Conservation (phyloP, 805 yeast species). For the Zygosaccharomyces bailii region DNA sequence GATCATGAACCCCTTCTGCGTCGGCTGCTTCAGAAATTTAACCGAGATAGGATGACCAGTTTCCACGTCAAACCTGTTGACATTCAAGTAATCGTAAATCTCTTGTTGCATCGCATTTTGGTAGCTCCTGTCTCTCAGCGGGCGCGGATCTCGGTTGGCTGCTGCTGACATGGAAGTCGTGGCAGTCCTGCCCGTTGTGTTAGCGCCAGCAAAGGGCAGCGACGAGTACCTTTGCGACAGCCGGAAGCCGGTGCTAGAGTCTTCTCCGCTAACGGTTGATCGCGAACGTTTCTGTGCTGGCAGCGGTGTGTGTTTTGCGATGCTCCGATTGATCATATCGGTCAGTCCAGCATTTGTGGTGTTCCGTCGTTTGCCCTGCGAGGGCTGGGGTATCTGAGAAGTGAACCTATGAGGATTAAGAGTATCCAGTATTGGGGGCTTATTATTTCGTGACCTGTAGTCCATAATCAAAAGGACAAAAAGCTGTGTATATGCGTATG, state of each 20-base stretch:
- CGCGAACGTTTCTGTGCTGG: constrained; percentile 19
- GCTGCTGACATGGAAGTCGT: constrained; percentile 5
- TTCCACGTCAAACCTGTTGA: constrained; percentile 68
- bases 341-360: constrained; percentile 25
- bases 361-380: constrained; percentile 23
- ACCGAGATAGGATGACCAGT: constrained; percentile 65
- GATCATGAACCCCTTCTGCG: constrained; percentile 78
- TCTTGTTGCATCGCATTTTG: constrained; percentile 65
- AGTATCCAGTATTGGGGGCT: constrained; percentile 19
- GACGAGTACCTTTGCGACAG: constrained; percentile 23
- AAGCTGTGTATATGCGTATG: too few relatives aligned
- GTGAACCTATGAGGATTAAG: constrained; percentile 26
- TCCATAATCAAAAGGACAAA: constrained; percentile 3
- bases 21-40: constrained; percentile 68
- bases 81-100: constrained; percentile 58
- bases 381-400: constrained; percentile 25
- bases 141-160: constrained; percentile 60
- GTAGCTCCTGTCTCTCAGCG: constrained; percentile 67
- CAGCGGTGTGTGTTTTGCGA: constrained; percentile 16
- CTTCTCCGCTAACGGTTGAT: constrained; percentile 21
- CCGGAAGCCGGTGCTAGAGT: constrained; percentile 14
- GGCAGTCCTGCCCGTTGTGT: constrained; percentile 8
- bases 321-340: constrained; percentile 29
- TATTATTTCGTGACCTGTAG: neutral
- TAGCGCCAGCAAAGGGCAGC: constrained; percentile 10